These are phyloP conservation scores for Colletotrichum horii DNA, from an alignment of 2,329 filamentous ascomycete genomes.

Conservation along the genomic window DNA sequence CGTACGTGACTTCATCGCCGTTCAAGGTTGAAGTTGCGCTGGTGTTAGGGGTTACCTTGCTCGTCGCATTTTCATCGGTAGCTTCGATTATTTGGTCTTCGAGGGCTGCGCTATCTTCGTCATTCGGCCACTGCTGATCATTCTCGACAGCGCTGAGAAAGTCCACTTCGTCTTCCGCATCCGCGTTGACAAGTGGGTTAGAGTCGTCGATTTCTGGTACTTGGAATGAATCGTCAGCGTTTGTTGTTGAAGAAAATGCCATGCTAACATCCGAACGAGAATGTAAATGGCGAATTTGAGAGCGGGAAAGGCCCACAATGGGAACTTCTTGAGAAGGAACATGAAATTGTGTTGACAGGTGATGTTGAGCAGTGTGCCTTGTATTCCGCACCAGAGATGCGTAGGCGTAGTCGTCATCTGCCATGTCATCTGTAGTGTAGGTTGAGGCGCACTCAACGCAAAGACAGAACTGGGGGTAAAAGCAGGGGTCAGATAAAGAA, in stretches of 20 bases:
- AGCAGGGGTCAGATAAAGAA: constrained; percentile 6
- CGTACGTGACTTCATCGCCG: constrained; percentile 32
- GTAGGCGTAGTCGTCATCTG: constrained; percentile 7
- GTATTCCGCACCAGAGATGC: background rate
- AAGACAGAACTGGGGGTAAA: constrained; percentile 12
- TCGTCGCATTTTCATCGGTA: background rate
- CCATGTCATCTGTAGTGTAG: background rate
- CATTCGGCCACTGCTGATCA: background rate
- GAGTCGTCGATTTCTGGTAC: constrained; percentile 27
- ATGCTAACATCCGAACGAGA: constrained; percentile 21
- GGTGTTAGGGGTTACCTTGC: constrained; percentile 24
- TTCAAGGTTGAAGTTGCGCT: constrained; percentile 37
- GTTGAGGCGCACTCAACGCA: constrained; percentile 1
- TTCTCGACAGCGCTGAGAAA: background rate
- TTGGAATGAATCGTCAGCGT: constrained; percentile 29
- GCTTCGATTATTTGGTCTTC: background rate
- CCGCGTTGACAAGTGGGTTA: constrained; percentile 29
- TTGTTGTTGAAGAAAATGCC: constrained; percentile 23
- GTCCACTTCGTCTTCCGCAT: constrained; percentile 6
- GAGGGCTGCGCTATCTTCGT: background rate
- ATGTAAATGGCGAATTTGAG: background rate
- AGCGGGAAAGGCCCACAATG: background rate
- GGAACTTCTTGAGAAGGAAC: background rate
- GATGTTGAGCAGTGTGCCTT: background rate
- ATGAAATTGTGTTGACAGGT: background rate